A percentile compares a stretch with the other conserved stretches of the same genome.
Evolutionary conservation across 164 flowering plant species (phyloP).

Genomic region (Akebia trifoliata): DNA sequence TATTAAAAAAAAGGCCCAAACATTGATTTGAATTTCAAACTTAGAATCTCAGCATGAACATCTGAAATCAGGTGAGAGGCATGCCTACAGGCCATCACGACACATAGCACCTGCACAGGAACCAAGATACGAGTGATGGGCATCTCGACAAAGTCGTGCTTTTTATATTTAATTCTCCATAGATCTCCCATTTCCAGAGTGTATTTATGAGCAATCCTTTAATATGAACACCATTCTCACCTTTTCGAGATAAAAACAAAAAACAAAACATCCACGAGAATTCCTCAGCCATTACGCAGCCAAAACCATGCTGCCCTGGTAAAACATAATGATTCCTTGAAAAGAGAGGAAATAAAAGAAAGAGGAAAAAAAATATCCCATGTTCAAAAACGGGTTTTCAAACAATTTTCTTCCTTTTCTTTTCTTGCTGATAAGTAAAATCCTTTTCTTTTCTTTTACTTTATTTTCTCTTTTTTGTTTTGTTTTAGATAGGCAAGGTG

Average conservation of each 20-base stretch:
- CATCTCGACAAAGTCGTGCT: conserved; percentile 33
- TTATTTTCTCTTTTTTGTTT: no score
- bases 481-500: no score
- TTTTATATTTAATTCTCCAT: conserved; percentile 16
- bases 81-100: conserved; percentile 64
- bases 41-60: conserved; percentile 64
- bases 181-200: conserved; percentile 13
- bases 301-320: conserved; percentile 35
- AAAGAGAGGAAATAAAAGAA: conserved; percentile 18
- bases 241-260: conserved; percentile 36
- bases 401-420: no score
- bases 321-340: conserved; percentile 46
- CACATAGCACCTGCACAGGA: conserved; percentile 87
- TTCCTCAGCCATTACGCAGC: conserved; percentile 28
- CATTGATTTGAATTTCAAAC: conserved; percentile 37
- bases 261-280: conserved; percentile 20
- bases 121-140: conserved; percentile 82
- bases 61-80: conserved; percentile 59
- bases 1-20: conserved; percentile 13
- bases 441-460: no score
- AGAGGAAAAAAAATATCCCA: conserved; percentile 5
- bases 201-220: conserved; percentile 14
- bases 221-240: conserved; percentile 39
- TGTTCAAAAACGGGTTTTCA: neutral
- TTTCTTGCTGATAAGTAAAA: no score